Percentiles rank a stretch among this genome's conserved stretches.
These are phyloP conservation scores for Omphalotus guepiniiformis DNA, from an alignment of 768 basidiomycete species.

Conservation along the genomic window DNA sequence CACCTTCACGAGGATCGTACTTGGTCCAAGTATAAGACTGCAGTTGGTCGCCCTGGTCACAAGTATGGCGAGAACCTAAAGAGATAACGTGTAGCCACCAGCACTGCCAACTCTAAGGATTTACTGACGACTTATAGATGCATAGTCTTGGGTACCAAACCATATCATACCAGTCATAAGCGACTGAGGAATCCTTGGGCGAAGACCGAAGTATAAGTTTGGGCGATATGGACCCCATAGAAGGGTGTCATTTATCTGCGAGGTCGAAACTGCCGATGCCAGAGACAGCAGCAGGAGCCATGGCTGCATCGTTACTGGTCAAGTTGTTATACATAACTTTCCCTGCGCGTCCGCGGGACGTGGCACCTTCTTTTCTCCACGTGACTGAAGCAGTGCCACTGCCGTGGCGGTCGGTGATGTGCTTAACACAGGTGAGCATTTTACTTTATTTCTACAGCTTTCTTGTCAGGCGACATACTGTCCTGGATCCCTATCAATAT, in stretches of 20 bases:
- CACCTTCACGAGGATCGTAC: slow-evolving; percentile 83
- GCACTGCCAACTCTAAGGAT: slow-evolving; percentile 6
- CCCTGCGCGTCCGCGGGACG: neutral
- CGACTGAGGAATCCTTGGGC: slow-evolving; percentile 82
- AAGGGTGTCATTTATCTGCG: slow-evolving; percentile 47
- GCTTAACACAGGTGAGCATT: no score
- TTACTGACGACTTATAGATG: slow-evolving; percentile 60
- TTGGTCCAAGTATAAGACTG: slow-evolving; percentile 82
- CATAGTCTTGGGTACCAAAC: slow-evolving; percentile 87
- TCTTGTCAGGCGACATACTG: no score
- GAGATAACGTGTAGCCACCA: neutral
- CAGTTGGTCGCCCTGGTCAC: slow-evolving; percentile 83
- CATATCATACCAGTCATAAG: slow-evolving; percentile 91
- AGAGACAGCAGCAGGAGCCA: slow-evolving; percentile 46
- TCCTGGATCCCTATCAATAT: no score
- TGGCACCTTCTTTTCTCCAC: no score
- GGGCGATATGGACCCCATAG: slow-evolving; percentile 89
- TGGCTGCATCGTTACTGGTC: slow-evolving; percentile 41
- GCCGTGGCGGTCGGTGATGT: no score
- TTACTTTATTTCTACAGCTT: no score
- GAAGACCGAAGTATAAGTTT: slow-evolving; percentile 91
- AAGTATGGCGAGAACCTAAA: slow-evolving; percentile 64
- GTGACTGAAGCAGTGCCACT: no score
- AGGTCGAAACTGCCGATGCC: slow-evolving; percentile 32
- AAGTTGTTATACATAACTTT: neutral